Percentiles rank a stretch among this genome's conserved stretches.
These are phyloP conservation scores for Bipolaris oryzae DNA, from an alignment of 2,329 filamentous ascomycete genomes.

Conservation along the genomic window DNA sequence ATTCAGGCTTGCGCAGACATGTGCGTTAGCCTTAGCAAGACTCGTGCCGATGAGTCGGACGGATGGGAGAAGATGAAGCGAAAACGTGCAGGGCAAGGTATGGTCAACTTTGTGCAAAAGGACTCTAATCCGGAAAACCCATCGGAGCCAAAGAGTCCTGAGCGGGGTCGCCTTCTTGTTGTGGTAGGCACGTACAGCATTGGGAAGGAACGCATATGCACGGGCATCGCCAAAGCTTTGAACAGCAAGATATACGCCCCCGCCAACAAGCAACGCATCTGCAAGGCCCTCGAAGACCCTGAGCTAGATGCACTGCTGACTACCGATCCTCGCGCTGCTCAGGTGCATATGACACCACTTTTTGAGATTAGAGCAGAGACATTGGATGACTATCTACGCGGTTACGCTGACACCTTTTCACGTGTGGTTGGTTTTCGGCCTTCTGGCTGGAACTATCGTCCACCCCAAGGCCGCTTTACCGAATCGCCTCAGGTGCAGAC, in stretches of 20 bases:
- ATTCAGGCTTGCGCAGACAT: slow-evolving; percentile 86
- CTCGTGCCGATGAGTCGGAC: slow-evolving; percentile 63
- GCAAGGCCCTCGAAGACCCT: slow-evolving; percentile 81
- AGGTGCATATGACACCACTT: slow-evolving; percentile 96
- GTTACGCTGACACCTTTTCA: slow-evolving; percentile 80
- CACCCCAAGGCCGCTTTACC: slow-evolving; percentile 66
- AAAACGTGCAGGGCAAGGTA: slow-evolving; percentile 62
- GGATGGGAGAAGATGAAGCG: slow-evolving; percentile 63
- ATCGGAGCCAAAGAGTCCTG: slow-evolving; percentile 38
- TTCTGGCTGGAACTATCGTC: slow-evolving; percentile 91
- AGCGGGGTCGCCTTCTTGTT: slow-evolving; percentile 76
- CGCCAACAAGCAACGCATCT: slow-evolving; percentile 81
- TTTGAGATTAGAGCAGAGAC: slow-evolving; percentile 94
- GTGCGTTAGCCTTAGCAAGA: slow-evolving; percentile 76
- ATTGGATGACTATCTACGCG: slow-evolving; percentile 83
- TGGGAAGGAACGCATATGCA: slow-evolving; percentile 93
- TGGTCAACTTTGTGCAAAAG: slow-evolving; percentile 66
- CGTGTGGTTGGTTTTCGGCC: slow-evolving; percentile 90
- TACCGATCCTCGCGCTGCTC: slow-evolving; percentile 77
- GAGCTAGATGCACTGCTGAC: slow-evolving; percentile 82
- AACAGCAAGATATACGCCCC: slow-evolving; percentile 89
- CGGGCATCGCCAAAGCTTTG: slow-evolving; percentile 87
- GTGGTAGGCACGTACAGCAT: slow-evolving; percentile 98
- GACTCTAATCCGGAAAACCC: slow-evolving; percentile 42
- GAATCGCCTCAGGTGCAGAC: slow-evolving; percentile 68